These are phyloP conservation scores for Ballota nigra DNA, from an alignment of 257 asterid species.

Conservation along the genomic window DNA sequence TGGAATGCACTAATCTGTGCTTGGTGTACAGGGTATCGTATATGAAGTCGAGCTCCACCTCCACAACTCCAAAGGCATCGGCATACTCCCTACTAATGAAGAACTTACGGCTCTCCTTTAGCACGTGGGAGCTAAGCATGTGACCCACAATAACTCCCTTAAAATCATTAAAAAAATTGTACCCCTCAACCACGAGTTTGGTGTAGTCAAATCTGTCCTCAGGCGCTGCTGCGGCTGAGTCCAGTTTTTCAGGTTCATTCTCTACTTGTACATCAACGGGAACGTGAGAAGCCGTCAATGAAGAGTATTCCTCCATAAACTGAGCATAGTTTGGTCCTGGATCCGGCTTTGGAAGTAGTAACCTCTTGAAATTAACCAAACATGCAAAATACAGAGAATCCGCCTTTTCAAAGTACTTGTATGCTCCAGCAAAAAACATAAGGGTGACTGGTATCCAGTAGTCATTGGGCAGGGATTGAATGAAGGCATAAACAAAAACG, in stretches of 20 bases:
- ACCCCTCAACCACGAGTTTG: neutral
- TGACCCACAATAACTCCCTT: constrained; percentile 30
- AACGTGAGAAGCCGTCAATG: neutral
- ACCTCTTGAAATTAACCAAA: constrained; percentile 9
- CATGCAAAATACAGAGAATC: constrained; percentile 23
- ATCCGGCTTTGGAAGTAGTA: constrained; percentile 18
- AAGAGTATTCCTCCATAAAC: constrained; percentile 26
- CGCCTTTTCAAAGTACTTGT: constrained; percentile 35
- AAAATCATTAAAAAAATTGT: neutral
- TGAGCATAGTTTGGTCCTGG: constrained; percentile 33
- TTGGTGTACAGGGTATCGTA: constrained; percentile 37
- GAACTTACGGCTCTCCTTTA: neutral
- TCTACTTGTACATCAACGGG: neutral
- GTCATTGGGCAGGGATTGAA: neutral
- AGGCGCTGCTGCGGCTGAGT: neutral
- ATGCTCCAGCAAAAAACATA: constrained; percentile 16
- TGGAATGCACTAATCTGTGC: constrained; percentile 3
- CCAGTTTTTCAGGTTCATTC: constrained; percentile 7
- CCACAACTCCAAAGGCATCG: constrained; percentile 29
- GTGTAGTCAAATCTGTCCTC: neutral
- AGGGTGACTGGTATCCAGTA: constrained; percentile 19
- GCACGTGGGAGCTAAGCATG: constrained; percentile 23
- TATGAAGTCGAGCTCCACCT: constrained; percentile 32
- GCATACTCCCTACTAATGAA: neutral
- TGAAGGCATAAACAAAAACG: neutral